These are phyloP conservation scores for Ustilago curta DNA, from an alignment of 1,284 basidiomycete species.

Conservation along the genomic window DNA sequence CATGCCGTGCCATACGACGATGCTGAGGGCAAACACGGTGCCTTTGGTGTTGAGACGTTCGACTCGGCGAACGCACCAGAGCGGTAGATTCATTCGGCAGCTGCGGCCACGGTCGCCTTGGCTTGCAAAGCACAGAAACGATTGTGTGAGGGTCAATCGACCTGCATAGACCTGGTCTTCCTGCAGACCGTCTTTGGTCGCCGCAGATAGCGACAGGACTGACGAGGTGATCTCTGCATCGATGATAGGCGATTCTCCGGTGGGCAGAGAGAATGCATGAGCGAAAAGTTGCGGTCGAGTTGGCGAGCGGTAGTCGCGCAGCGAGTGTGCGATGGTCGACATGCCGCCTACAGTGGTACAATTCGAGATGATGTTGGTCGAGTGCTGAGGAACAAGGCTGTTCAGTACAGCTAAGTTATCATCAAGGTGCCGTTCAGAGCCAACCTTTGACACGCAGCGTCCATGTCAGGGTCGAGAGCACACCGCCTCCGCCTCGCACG, in stretches of 20 bases:
- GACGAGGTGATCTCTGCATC: slow-evolving; percentile 66
- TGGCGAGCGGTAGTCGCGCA: slow-evolving; percentile 67
- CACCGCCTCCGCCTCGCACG: neutral
- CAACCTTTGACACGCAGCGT: slow-evolving; percentile 4
- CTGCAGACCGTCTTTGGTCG: slow-evolving; percentile 48
- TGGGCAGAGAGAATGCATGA: slow-evolving; percentile 61
- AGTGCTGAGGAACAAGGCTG: neutral
- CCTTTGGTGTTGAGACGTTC: slow-evolving; percentile 79
- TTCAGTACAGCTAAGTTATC: neutral
- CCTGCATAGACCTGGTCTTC: slow-evolving; percentile 73
- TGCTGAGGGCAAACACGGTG: slow-evolving; percentile 86
- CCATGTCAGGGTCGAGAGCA: slow-evolving; percentile 6
- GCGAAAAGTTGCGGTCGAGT: slow-evolving; percentile 63
- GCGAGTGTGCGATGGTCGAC: slow-evolving; percentile 68
- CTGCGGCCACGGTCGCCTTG: slow-evolving; percentile 84
- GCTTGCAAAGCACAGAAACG: slow-evolving; percentile 90
- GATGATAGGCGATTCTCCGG: slow-evolving; percentile 50
- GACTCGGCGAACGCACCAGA: slow-evolving; percentile 93
- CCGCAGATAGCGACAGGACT: slow-evolving; percentile 62
- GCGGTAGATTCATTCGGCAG: slow-evolving; percentile 88
- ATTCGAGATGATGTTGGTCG: neutral
- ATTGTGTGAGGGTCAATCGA: slow-evolving; percentile 86
- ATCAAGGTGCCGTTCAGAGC: neutral
- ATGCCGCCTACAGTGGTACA: slow-evolving; percentile 27
- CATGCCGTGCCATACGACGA: slow-evolving; percentile 94